A percentile compares a stretch with the other conserved stretches of the same genome.
Conservation (phyloP, 768 basidiomycete genomes). For the Zangia roseola region DNA sequence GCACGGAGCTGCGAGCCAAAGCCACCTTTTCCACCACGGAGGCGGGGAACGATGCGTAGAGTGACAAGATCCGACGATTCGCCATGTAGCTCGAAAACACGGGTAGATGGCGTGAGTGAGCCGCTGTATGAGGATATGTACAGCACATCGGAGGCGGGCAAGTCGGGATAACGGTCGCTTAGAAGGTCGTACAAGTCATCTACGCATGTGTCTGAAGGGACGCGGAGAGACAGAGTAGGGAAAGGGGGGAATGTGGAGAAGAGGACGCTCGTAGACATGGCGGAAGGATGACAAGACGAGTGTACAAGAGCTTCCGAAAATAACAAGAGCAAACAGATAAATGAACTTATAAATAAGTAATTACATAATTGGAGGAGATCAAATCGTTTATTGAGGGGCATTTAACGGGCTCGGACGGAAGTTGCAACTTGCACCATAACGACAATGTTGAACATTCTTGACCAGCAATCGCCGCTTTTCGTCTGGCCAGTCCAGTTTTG, state of each 20-base stretch:
- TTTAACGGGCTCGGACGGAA: too few species aligned
- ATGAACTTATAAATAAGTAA: neutral
- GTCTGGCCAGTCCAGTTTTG: slow-evolving; percentile 69
- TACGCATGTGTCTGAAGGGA: slow-evolving; percentile 41
- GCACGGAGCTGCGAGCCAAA: slow-evolving; percentile 96
- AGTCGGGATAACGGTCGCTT: slow-evolving; percentile 43
- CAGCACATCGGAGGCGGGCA: slow-evolving; percentile 44
- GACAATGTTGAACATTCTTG: slow-evolving; percentile 14
- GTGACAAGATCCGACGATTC: slow-evolving; percentile 46
- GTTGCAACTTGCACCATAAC: too few species aligned
- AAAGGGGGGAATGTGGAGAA: slow-evolving; percentile 64
- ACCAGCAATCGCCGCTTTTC: slow-evolving; percentile 35
- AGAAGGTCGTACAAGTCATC: slow-evolving; percentile 44
- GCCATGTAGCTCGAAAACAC: slow-evolving; percentile 37
- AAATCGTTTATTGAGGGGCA: too few species aligned
- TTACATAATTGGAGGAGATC: too few species aligned
- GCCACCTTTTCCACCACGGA: slow-evolving; percentile 94
- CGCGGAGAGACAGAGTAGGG: slow-evolving; percentile 49
- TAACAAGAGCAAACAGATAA: slow-evolving; percentile 19
- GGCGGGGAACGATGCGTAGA: slow-evolving; percentile 68
- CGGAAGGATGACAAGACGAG: too few species aligned
- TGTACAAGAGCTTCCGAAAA: slow-evolving; percentile 13
- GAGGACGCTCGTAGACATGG: slow-evolving; percentile 52
- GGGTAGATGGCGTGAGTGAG: slow-evolving; percentile 26
- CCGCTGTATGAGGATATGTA: slow-evolving; percentile 42